Conservation (phyloP, 805 yeast species). For the Cyberlindnera saturnus region DNA sequence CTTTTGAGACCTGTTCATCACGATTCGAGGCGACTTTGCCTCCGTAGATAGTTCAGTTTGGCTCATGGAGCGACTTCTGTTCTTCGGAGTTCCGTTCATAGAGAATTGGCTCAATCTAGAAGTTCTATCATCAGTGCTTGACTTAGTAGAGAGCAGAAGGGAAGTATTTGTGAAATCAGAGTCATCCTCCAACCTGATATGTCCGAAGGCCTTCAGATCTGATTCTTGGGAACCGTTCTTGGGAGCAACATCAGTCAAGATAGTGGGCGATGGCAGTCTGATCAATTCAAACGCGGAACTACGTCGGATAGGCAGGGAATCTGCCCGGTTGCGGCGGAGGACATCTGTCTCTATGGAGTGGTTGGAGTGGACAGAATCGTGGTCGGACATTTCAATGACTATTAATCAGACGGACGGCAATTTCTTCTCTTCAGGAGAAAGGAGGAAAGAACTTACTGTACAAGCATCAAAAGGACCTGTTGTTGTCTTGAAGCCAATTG, state of each 20-base stretch:
- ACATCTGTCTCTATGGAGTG: conserved; percentile 34
- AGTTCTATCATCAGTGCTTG: too few relatives aligned
- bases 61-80: conserved; percentile 24
- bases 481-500: too few relatives aligned
- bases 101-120: not conserved
- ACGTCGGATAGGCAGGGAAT: conserved; percentile 31
- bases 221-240: not conserved
- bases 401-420: not conserved
- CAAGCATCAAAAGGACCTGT: not conserved
- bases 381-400: conserved; percentile 20
- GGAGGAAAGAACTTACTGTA: not conserved
- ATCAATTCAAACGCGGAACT: conserved; percentile 13
- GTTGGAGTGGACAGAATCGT: conserved; percentile 20
- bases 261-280: conserved; percentile 20
- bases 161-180: conserved; percentile 13
- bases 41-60: conserved; percentile 37
- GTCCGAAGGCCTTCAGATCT: not conserved
- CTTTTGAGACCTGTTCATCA: conserved; percentile 18
- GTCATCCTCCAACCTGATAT: conserved; percentile 5
- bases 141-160: too few relatives aligned
- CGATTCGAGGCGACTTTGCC: conserved; percentile 23
- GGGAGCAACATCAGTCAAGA: not conserved
- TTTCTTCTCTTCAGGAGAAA: not conserved
- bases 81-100: not conserved
- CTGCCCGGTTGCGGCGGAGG: conserved; percentile 40